Evolutionary conservation across 2,329 filamentous ascomycete genomes (phyloP).

Genomic region (Cercospora sp.): DNA sequence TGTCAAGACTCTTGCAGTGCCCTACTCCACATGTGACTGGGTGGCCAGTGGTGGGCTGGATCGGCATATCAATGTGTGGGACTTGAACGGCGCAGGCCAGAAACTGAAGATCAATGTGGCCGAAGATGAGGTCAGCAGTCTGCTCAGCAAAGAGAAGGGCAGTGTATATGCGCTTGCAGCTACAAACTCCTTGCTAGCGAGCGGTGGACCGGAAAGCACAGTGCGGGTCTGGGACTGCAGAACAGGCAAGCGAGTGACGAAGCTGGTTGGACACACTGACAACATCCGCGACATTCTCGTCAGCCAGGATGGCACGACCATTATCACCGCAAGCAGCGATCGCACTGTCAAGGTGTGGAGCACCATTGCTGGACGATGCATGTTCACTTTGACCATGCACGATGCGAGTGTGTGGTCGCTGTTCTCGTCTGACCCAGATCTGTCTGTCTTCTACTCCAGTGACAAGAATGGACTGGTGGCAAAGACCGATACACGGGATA

Average conservation of each 20-base stretch:
- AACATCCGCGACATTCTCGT: conserved; percentile 90
- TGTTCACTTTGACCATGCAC: conserved; percentile 99
- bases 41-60: conserved; percentile 93
- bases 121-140: conserved; percentile 72
- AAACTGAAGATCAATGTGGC: conserved; percentile 81
- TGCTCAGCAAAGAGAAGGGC: conserved; percentile 77
- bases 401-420: conserved; percentile 97
- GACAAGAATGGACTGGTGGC: conserved; percentile 92
- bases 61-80: conserved; percentile 90
- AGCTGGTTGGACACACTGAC: conserved; percentile 95
- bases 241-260: conserved; percentile 86
- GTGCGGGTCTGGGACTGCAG: conserved; percentile 90
- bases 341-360: conserved; percentile 99
- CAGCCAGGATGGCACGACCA: conserved; percentile 82
- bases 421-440: conserved; percentile 80
- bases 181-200: conserved; percentile 78
- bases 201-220: conserved; percentile 89
- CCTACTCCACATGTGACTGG: conserved; percentile 72
- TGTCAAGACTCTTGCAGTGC: conserved; percentile 87
- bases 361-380: conserved; percentile 88
- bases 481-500: conserved; percentile 85
- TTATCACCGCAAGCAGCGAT: conserved; percentile 92
- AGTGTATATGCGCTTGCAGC: conserved; percentile 90
- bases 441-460: conserved; percentile 91
- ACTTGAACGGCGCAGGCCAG: conserved; percentile 83